Evolutionary conservation across 1,284 basidiomycete genomes (phyloP), one percentile per base, ranked within the genome.

Genomic region (Retiboletus fuscus): DNA sequence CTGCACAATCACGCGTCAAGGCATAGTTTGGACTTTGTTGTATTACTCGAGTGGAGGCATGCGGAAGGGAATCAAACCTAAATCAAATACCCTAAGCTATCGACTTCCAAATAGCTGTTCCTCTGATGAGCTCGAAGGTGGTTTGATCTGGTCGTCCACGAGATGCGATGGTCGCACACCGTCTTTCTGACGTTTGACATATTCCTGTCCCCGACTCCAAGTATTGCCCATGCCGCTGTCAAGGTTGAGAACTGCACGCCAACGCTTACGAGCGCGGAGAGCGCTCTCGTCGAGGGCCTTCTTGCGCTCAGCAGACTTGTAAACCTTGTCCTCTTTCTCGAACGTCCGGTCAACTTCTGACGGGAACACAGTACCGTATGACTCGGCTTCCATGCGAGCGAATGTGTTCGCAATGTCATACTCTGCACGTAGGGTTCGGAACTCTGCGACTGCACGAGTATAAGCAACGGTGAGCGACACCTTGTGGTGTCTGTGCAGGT

Each of bases 391-490:
- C 75, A 92, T 85, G 26, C 89, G 87, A 20, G 97, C 96, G 66
- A 95, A 91, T 7, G 88, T 86, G 41, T 90, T 91, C 5, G 95
- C 89, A 69, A 95, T 89, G 78, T 96, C 91, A 76, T 95, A 93
- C 81, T 96, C 92, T 34, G 95, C 92, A 67, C 96, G 92, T 49
- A 99, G 87, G 28, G 94, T 86, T 65, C 94, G 92, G 85, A 96
- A 99, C 82, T 98, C 95, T 20, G 89, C 87, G n/a, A 96, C 89
- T 30, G 95, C 92, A 26, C 86, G 84, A 8, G 87, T 85, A 82
- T 99, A 99, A 7, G 97, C 97, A 53, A 92, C 85, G 1, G 94
- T 91, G 55, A 98, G 86, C 1, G 95, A 88, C 39, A 92, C 72
- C 3, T 83, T 76, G 77, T 95, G 92, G 68, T 89, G 75, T 72